Base-by-base conservation (phyloP, 2,329 filamentous ascomycete species). In the Xylariaceae sp. region DNA sequence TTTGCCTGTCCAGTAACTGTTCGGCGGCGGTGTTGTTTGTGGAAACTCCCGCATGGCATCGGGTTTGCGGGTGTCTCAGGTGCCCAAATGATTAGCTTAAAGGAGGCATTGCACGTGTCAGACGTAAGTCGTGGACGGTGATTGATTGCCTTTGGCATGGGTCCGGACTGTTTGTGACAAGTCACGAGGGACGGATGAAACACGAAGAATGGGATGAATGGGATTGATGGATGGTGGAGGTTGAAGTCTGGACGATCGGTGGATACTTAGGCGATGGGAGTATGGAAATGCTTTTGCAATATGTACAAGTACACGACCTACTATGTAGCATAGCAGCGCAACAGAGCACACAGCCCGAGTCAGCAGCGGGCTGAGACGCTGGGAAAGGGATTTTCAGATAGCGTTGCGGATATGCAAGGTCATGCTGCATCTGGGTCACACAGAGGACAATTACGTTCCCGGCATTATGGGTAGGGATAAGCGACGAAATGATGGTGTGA, bases 391-490 rank as follows among this genome's bases (percentile, higher is more conserved):
- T 62, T 55, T 58, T 49, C 40, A 49, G 39, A 58, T 55, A 58
- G 56, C 56, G 62, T 62, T 39, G 56, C 62, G 60, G 64, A 60
- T 61, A 66, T 65, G 62, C 62, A 65, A 59, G 63, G 60, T 60
- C 51, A 57, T 60, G 60, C 58, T 63, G 63, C 64, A 64, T 63
- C 47, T 58, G 21, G 44, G 63, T 67, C 56, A 64, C 64, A 66
- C 58, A 66, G 60, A 56, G 60, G 54, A 34, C 62, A 55, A 51
- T 52, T 46, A 53, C 40, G 52, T 60, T 57, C 61, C 65, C 61
- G 64, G 64, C 61, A 56, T 62, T 65, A 63, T 69, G 66, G 67
- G 65, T 67, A 67, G 66, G 66, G 67, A 70, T 67, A 63, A 61
- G 50, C 56, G 56, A 58, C 24, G 31, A 16, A 23, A 43, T 53